Evolutionary conservation across 202 grass and related monocot genomes (phyloP).

Genomic region (Elaeis oleifera): DNA sequence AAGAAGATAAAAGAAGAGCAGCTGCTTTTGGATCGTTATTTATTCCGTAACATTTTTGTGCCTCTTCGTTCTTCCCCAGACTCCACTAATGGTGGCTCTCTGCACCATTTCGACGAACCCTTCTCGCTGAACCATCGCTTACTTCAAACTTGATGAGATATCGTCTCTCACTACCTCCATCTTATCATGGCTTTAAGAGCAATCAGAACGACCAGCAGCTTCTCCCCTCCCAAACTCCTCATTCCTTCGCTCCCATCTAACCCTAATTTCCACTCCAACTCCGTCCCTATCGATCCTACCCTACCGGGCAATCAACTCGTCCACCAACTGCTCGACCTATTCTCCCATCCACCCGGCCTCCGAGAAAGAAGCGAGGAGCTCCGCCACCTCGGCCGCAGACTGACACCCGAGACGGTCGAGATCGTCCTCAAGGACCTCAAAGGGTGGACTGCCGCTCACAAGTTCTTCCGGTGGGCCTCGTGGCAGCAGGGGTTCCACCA

Average conservation of each 20-base stretch:
- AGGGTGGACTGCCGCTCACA: slow-evolving; percentile 47
- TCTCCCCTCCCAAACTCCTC: background rate
- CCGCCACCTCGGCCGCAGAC: slow-evolving; percentile 26
- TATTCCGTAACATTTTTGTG: too few species aligned
- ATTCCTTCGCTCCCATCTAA: background rate
- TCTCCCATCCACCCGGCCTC: slow-evolving; percentile 45
- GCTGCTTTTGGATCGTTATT: too few species aligned
- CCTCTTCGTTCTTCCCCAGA: too few species aligned
- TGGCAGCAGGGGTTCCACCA: slow-evolving; percentile 57
- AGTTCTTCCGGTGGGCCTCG: slow-evolving; percentile 72
- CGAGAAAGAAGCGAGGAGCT: slow-evolving; percentile 34
- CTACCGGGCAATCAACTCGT: slow-evolving; percentile 19
- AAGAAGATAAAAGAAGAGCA: too few species aligned
- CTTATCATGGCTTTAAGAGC: background rate
- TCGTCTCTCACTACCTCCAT: background rate
- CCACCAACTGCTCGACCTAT: slow-evolving; percentile 76
- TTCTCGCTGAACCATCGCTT: too few species aligned
- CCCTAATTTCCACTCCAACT: background rate
- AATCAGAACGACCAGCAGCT: background rate
- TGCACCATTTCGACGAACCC: too few species aligned
- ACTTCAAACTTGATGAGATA: too few species aligned
- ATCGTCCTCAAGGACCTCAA: slow-evolving; percentile 40
- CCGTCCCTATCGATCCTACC: background rate
- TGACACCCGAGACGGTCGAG: slow-evolving; percentile 33
- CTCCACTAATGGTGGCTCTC: too few species aligned